These are phyloP conservation scores for Hyaloscypha finlandica DNA, from an alignment of 495 filamentous ascomycete genomes.

Conservation along the genomic window DNA sequence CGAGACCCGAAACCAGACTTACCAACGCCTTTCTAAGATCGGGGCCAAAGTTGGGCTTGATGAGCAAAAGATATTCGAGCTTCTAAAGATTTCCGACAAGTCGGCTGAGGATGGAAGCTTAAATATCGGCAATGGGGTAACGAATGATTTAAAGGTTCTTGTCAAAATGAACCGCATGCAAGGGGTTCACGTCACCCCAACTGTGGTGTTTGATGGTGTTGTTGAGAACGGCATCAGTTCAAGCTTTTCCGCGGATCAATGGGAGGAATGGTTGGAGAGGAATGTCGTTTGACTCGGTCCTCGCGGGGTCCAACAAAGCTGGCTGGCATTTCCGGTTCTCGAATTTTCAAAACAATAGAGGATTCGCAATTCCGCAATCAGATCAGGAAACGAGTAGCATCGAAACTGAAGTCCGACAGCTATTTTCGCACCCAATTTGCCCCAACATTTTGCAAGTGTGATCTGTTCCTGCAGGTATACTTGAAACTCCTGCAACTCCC, in stretches of 20 bases:
- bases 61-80: slow-evolving; percentile 60
- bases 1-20: slow-evolving; percentile 84
- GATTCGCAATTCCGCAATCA: background rate
- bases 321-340: background rate
- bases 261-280: slow-evolving; percentile 81
- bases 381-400: background rate
- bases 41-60: slow-evolving; percentile 65
- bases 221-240: slow-evolving; percentile 77
- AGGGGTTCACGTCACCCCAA: slow-evolving; percentile 88
- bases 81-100: slow-evolving; percentile 66
- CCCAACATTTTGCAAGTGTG: background rate
- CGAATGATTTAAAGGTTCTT: slow-evolving; percentile 81
- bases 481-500: background rate
- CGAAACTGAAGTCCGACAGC: background rate
- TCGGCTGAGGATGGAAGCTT: slow-evolving; percentile 60
- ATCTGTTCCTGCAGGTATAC: background rate
- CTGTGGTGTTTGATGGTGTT: slow-evolving; percentile 84
- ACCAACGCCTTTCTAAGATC: slow-evolving; percentile 70
- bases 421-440: background rate
- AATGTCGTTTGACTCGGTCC: slow-evolving; percentile 58
- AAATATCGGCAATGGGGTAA: slow-evolving; percentile 79
- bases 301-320: background rate
- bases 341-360: too few species aligned
- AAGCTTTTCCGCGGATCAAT: slow-evolving; percentile 75
- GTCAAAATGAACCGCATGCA: slow-evolving; percentile 77